phyloP scores from a whole-genome alignment of 768 basidiomycete genomes.

The Trametes cubensis region DNA sequence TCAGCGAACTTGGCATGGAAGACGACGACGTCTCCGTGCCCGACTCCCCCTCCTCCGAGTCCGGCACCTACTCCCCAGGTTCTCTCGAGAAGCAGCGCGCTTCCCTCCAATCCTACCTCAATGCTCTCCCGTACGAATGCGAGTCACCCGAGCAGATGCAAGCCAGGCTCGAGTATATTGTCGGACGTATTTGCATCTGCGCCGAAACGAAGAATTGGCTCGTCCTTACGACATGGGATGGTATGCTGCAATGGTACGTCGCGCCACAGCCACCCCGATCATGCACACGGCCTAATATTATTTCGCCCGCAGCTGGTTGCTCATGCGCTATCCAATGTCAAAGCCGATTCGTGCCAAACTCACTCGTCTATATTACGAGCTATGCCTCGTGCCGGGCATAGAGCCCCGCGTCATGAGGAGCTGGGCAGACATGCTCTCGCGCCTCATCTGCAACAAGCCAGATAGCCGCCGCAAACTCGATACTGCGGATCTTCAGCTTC shows the following conservation, averaged over 20 bases:
- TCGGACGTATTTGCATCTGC: conserved; percentile 68
- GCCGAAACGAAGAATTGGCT: conserved; percentile 79
- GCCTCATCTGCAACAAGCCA: conserved; percentile 67
- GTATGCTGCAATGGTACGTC: conserved; percentile 72
- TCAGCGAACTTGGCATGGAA: conserved; percentile 46
- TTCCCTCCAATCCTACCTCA: conserved; percentile 65
- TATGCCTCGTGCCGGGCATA: conserved; percentile 75
- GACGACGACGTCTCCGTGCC: conserved; percentile 58
- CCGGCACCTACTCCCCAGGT: conserved; percentile 31
- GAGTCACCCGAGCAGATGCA: conserved; percentile 77
- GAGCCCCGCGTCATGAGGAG: conserved; percentile 70
- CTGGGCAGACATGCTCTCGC: conserved; percentile 80
- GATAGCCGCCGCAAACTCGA: conserved; percentile 70
- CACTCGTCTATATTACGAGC: conserved; percentile 75
- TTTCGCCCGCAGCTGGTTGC: conserved; percentile 60
- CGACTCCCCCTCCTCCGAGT: conserved; percentile 44
- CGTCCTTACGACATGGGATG: conserved; percentile 76
- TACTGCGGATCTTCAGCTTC: conserved; percentile 62
- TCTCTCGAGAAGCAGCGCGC: conserved; percentile 60
- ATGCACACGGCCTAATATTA: not conserved
- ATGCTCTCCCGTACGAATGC: conserved; percentile 71
- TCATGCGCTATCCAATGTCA: conserved; percentile 78
- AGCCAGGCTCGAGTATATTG: conserved; percentile 64
- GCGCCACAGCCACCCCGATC: conserved; percentile 5
- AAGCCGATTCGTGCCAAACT: conserved; percentile 72